phyloP scores from a whole-genome alignment of 2,329 filamentous ascomycete genomes.

The Pleomassaria siparia region DNA sequence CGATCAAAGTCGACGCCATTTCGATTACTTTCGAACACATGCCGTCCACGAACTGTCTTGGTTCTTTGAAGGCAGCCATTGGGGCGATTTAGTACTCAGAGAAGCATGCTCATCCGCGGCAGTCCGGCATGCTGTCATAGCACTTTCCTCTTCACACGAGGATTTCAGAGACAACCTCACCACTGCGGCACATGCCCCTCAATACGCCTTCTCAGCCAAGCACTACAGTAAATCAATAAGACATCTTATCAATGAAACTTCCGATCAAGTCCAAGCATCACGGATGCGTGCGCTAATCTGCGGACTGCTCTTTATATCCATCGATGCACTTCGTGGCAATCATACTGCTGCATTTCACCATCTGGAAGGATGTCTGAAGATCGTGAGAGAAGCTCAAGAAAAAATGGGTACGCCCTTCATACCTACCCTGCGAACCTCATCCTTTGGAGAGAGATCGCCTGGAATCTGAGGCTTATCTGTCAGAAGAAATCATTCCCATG shows the following conservation, averaged over 20 bases:
- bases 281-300: conserved; percentile 14
- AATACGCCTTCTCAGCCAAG: conserved; percentile 13
- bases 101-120: conserved; percentile 13
- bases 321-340: conserved; percentile 18
- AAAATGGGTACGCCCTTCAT: conserved; percentile 5
- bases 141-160: conserved; percentile 17
- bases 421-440: not conserved
- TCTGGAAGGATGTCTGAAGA: conserved; percentile 18
- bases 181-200: conserved; percentile 2
- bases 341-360: conserved; percentile 12
- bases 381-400: conserved; percentile 11
- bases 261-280: conserved; percentile 9
- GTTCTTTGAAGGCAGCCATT: conserved; percentile 15
- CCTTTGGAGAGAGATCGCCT: conserved; percentile 1
- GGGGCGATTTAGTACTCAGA: conserved; percentile 14
- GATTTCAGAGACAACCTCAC: conserved; percentile 11
- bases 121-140: conserved; percentile 18
- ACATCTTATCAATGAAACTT: conserved; percentile 16
- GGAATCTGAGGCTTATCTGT: conserved; percentile 10
- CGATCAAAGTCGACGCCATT: conserved; percentile 16
- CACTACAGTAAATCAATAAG: conserved; percentile 19
- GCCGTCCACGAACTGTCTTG: conserved; percentile 17
- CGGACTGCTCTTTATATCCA: conserved; percentile 19
- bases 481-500: conserved; percentile 15
- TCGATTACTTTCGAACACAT: conserved; percentile 18